These are phyloP conservation scores for Polytrichum formosum DNA, from an alignment of 225 moss, liverwort and hornwort species.

Conservation along the genomic window DNA sequence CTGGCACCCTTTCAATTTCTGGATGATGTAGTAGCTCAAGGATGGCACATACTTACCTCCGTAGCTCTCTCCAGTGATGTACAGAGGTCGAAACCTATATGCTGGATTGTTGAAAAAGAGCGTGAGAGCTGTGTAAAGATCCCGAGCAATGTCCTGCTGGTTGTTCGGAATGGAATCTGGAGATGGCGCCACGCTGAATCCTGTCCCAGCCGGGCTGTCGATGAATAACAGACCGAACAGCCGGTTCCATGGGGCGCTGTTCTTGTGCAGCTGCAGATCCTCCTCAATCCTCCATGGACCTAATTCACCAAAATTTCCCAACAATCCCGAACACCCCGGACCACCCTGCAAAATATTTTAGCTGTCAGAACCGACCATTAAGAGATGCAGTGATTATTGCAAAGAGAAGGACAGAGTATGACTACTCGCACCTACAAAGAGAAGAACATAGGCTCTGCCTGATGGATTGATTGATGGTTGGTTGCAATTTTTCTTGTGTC, in stretches of 20 bases:
- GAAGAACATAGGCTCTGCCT: too few species aligned
- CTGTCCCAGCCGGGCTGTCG: conserved; percentile 50
- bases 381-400: too few species aligned
- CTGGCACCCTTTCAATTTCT: neutral
- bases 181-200: conserved; percentile 42
- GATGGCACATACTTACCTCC: conserved; percentile 42
- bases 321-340: conserved; percentile 43
- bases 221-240: conserved; percentile 47
- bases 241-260: conserved; percentile 39
- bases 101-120: conserved; percentile 29
- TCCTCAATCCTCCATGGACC: conserved; percentile 45
- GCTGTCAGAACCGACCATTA: neutral
- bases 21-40: conserved; percentile 35
- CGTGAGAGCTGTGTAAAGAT: conserved; percentile 30
- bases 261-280: conserved; percentile 32
- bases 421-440: too few species aligned
- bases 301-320: conserved; percentile 53
- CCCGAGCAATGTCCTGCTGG: conserved; percentile 32
- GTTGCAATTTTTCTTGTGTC: too few species aligned
- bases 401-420: too few species aligned
- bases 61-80: conserved; percentile 50
- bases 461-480: too few species aligned
- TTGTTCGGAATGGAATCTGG: conserved; percentile 27
- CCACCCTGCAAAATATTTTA: conserved; percentile 26
- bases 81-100: conserved; percentile 28